A percentile compares a stretch with the other conserved stretches of the same genome.
phyloP scores from a whole-genome alignment of 2,329 filamentous ascomycete genomes.

The Fusarium virguliforme region DNA sequence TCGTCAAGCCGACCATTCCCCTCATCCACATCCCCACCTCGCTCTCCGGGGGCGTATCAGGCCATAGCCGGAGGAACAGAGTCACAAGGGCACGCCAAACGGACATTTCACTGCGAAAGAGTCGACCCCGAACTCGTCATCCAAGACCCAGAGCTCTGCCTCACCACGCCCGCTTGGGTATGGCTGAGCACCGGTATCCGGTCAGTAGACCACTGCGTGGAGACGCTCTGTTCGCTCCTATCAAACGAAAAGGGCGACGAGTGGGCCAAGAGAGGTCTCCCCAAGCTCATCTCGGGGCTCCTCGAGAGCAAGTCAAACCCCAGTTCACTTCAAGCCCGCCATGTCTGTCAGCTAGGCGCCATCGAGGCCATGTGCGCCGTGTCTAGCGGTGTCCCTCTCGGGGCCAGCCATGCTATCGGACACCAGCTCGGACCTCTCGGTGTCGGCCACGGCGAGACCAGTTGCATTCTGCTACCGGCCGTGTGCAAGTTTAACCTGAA shows the following conservation, averaged over 20 bases:
- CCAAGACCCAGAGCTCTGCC: constrained; percentile 68
- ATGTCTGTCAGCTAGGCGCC: constrained; percentile 67
- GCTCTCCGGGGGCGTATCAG: constrained; percentile 56
- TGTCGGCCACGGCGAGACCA: constrained; percentile 73
- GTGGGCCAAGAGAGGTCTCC: constrained; percentile 19
- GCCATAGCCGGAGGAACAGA: constrained; percentile 53
- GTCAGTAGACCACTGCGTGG: constrained; percentile 72
- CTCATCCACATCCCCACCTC: constrained; percentile 57
- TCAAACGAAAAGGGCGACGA: constrained; percentile 56
- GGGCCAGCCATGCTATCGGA: constrained; percentile 67
- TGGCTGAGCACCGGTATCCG: constrained; percentile 74
- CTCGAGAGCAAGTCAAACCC: constrained; percentile 37
- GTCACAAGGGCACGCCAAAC: constrained; percentile 47
- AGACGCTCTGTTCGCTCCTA: constrained; percentile 65
- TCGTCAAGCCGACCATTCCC: constrained; percentile 50
- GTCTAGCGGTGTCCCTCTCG: constrained; percentile 61
- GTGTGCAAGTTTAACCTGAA: constrained; percentile 69
- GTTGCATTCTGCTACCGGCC: constrained; percentile 63
- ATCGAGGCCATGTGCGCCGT: constrained; percentile 67
- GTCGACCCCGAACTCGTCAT: constrained; percentile 68
- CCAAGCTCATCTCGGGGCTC: constrained; percentile 15
- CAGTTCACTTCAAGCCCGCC: constrained; percentile 60
- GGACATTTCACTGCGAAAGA: constrained; percentile 53
- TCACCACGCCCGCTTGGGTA: constrained; percentile 66
- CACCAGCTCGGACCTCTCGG: constrained; percentile 70